Conservation (phyloP, 495 filamentous ascomycete species). For the Podospora pseudoanserina region DNA sequence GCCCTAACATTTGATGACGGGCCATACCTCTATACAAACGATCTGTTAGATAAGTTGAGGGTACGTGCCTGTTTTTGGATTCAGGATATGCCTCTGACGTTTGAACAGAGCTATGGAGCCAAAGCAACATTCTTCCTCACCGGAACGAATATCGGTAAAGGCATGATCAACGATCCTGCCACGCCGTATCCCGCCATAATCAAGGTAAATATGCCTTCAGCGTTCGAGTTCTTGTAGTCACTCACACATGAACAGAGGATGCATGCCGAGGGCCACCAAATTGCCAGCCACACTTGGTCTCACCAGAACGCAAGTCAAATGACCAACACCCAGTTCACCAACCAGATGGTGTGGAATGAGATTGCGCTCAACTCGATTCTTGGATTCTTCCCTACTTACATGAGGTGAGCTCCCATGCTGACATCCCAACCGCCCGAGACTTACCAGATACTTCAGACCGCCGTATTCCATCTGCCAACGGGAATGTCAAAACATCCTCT, state of each 20-base stretch:
- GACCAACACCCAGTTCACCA: slow-evolving; percentile 52
- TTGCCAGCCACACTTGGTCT: slow-evolving; percentile 83
- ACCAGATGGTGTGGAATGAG: slow-evolving; percentile 75
- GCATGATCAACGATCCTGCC: slow-evolving; percentile 59
- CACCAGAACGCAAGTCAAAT: slow-evolving; percentile 66
- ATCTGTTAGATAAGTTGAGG: slow-evolving; percentile 63
- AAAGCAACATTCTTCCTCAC: slow-evolving; percentile 80
- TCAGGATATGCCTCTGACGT: slow-evolving; percentile 18
- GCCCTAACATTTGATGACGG: slow-evolving; percentile 80
- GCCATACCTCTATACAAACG: slow-evolving; percentile 63
- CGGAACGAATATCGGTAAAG: slow-evolving; percentile 70
- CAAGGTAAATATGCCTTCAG: slow-evolving; percentile 31
- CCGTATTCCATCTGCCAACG: slow-evolving; percentile 70
- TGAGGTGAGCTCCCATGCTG: slow-evolving; percentile 39
- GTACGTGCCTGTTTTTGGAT: slow-evolving; percentile 19
- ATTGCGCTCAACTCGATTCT: slow-evolving; percentile 75
- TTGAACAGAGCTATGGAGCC: slow-evolving; percentile 50
- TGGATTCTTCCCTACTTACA: slow-evolving; percentile 79
- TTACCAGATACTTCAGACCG: slow-evolving; percentile 37
- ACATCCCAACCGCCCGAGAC: background rate
- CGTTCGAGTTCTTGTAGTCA: background rate
- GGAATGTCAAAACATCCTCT: slow-evolving; percentile 59
- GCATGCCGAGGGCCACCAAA: slow-evolving; percentile 76
- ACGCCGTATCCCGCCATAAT: slow-evolving; percentile 60
- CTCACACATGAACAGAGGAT: slow-evolving; percentile 40